These are phyloP conservation scores for Candida sithepensis DNA, from an alignment of 805 yeast species.

Conservation along the genomic window DNA sequence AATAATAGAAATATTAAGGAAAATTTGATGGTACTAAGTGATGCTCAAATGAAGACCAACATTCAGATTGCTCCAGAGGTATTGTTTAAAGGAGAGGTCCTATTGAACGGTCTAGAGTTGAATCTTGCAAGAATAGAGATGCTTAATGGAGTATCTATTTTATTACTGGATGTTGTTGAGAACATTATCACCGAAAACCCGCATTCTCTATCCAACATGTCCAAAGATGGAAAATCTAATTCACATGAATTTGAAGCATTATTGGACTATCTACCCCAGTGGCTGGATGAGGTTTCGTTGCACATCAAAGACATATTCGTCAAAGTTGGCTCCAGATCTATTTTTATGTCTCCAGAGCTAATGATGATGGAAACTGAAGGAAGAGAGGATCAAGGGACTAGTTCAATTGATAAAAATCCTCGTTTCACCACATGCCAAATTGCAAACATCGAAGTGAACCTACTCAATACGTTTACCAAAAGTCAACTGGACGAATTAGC, in stretches of 20 bases:
- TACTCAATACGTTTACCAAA: neutral
- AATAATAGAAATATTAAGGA: conserved; percentile 6
- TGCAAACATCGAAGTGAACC: neutral
- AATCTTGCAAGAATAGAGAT: conserved; percentile 27
- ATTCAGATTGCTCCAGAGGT: conserved; percentile 20
- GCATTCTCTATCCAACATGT: neutral
- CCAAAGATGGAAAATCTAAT: neutral
- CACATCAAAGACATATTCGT: conserved; percentile 8
- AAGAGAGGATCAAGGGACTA: neutral
- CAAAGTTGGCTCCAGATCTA: conserved; percentile 18
- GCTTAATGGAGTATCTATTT: conserved; percentile 26
- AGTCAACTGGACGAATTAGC: neutral
- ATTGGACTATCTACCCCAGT: conserved; percentile 32
- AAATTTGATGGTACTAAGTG: conserved; percentile 7
- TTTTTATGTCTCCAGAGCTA: conserved; percentile 14
- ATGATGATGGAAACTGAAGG: neutral
- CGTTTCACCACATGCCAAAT: neutral
- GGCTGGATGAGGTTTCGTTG: conserved; percentile 30
- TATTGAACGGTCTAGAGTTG: conserved; percentile 19
- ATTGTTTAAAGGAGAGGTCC: conserved; percentile 14
- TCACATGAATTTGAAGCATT: conserved; percentile 10
- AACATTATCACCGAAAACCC: neutral
- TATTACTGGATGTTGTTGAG: conserved; percentile 7
- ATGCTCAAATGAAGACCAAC: conserved; percentile 20
- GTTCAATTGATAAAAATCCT: neutral